These are phyloP conservation scores for Monosporozyma unispora DNA, from an alignment of 805 yeast species.

Conservation along the genomic window DNA sequence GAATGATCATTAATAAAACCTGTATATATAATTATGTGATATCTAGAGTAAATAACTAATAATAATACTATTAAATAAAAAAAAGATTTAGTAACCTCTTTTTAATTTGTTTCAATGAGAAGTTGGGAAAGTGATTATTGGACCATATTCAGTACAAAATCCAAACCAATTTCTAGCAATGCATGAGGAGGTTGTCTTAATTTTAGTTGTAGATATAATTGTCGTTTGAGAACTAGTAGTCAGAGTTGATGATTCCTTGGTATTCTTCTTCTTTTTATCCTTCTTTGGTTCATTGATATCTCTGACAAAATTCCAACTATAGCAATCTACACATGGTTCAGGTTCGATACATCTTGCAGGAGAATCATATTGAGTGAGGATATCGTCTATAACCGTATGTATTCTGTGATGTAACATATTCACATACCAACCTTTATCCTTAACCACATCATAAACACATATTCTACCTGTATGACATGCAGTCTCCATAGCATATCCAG, in stretches of 20 bases:
- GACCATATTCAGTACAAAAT: conserved; percentile 24
- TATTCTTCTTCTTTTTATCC: conserved; percentile 5
- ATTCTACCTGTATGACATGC: conserved; percentile 85
- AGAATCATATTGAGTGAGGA: conserved; percentile 60
- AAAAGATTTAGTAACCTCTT: background rate
- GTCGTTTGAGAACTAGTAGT: conserved; percentile 10
- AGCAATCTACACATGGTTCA: conserved; percentile 84
- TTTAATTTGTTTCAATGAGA: background rate
- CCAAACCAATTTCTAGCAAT: conserved; percentile 31
- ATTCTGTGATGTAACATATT: conserved; percentile 82
- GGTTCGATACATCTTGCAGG: conserved; percentile 68
- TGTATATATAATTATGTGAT: conserved; percentile 1
- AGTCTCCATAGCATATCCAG: conserved; percentile 96
- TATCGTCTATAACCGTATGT: conserved; percentile 79
- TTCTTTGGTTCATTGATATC: conserved; percentile 7
- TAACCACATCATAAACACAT: conserved; percentile 83
- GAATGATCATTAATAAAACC: background rate
- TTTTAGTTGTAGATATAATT: conserved; percentile 15
- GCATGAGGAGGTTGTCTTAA: conserved; percentile 20
- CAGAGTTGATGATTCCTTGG: conserved; percentile 3
- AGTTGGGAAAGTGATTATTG: background rate
- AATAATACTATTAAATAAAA: background rate
- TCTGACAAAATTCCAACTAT: conserved; percentile 66
- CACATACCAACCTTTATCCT: conserved; percentile 86
- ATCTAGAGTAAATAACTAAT: background rate